Evolutionary conservation across 305 asterid genomes (phyloP).

Genomic region (Rubia balearica): DNA sequence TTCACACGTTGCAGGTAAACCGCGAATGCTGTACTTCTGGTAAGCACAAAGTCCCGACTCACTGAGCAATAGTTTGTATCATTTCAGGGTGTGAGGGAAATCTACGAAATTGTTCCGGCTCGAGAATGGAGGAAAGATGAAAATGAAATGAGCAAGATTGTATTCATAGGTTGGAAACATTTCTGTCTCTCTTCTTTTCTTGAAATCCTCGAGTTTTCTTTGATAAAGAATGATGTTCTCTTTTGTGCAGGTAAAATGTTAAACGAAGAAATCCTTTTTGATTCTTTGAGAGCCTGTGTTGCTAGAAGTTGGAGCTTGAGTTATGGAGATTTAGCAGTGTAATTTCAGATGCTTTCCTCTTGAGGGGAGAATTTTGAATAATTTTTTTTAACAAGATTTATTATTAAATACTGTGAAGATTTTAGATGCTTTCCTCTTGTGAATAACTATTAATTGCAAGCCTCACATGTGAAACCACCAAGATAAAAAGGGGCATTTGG

Average conservation of each 20-base stretch:
- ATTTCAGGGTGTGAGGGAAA: constrained; percentile 82
- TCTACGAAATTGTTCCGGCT: constrained; percentile 81
- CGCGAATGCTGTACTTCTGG: neutral
- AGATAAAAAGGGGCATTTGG: too few species aligned
- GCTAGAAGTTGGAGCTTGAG: constrained; percentile 17
- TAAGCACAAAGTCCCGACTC: constrained; percentile 8
- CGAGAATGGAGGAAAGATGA: constrained; percentile 80
- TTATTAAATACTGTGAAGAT: too few species aligned
- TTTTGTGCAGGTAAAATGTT: constrained; percentile 56
- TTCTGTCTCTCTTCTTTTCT: neutral
- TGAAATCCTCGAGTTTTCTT: neutral
- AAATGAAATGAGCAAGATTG: constrained; percentile 59
- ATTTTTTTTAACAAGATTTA: too few species aligned
- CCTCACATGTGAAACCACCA: too few species aligned
- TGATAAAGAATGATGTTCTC: neutral
- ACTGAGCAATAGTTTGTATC: neutral
- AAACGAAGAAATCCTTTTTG: constrained; percentile 51
- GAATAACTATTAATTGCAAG: too few species aligned
- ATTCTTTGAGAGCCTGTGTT: constrained; percentile 46
- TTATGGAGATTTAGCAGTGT: neutral
- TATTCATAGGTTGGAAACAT: constrained; percentile 56
- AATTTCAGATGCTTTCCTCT: neutral
- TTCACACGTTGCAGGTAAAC: constrained; percentile 76
- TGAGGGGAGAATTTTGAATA: too few species aligned
- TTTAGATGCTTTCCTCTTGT: too few species aligned